phyloP scores from a whole-genome alignment of 306 rosid species.

The Quercus agrifolia region DNA sequence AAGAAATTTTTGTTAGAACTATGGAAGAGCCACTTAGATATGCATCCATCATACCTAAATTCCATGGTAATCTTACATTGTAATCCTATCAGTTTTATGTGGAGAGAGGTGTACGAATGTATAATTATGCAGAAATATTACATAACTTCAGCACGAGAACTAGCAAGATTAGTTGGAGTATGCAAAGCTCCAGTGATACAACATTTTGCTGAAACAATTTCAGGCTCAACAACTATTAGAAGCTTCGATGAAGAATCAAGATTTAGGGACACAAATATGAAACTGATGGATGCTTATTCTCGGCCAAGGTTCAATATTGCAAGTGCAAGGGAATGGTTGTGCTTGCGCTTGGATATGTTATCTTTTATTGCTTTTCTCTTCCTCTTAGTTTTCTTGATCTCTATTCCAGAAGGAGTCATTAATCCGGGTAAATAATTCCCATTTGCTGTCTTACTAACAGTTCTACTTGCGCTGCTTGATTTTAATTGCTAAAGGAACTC shows the following conservation, averaged over 20 bases:
- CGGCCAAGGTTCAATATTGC: conserved; percentile 48
- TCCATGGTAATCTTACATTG: neutral
- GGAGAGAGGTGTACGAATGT: neutral
- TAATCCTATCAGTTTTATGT: neutral
- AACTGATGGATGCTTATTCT: conserved; percentile 51
- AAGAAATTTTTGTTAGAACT: no score
- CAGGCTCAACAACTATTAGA: conserved; percentile 62
- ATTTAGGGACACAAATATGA: conserved; percentile 57
- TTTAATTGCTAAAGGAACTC: neutral
- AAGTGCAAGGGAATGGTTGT: conserved; percentile 64
- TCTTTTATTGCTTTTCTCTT: conserved; percentile 52
- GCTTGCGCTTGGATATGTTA: conserved; percentile 59
- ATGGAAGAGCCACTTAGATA: neutral
- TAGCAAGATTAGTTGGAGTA: conserved; percentile 59
- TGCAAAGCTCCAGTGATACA: conserved; percentile 75
- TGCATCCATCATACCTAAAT: neutral
- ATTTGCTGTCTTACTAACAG: neutral
- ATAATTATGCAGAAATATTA: conserved; percentile 35
- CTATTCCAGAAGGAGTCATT: conserved; percentile 51
- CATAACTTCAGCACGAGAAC: conserved; percentile 52
- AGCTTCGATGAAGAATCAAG: conserved; percentile 60
- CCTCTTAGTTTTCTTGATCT: conserved; percentile 55
- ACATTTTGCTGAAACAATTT: conserved; percentile 72
- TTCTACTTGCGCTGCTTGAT: neutral
- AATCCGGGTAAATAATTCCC: conserved; percentile 46